Base-by-base conservation (phyloP, 163 green algal species). In the Prototheca cutis region DNA sequence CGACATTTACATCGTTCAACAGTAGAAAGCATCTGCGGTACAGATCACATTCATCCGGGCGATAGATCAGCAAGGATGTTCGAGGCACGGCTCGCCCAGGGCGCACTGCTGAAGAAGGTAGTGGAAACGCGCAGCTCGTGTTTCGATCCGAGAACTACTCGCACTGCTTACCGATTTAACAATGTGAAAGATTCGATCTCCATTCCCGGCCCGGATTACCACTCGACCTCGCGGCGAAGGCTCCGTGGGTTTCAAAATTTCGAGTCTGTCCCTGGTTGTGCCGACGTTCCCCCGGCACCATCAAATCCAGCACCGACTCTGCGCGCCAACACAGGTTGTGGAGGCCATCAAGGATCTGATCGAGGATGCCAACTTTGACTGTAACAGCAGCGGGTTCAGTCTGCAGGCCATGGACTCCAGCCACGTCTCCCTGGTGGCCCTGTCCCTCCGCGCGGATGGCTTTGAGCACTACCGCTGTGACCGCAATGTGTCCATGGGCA, bases 391-490 rank as follows among this genome's bases (percentile, higher is more conserved):
- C 21, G 91, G 90, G 21, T 88, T 98, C 62, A 73, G 63, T 17
- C 68, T 98, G 55, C 89, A 99, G 71, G 89, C 91, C 6, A 99
- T 99, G 93, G 93, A 99, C 78, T 88, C 80, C 3, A 91, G 77
- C 30, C 93, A 99, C 68, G 93, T 99, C 6, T 93, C 84, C 32
- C 78, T 99, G 19, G 86, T 97, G 2, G 72, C 83, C 4, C 66
- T 99, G 24, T 55, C 75, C 17, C 73, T 99, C 34, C 72, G 80
- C 6, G 69, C 76, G n/a, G 90, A 97, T 53, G 90, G 90, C 18
- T 99, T 99, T 66, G 91, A 98, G 19, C 82, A 95, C 67, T 99
- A 86, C 72, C 80, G 93, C 28, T 98, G 91, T 59, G 93, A 99
- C 63, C 73, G 87, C 3, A 82, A 79, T 49, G 49, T 94, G 48